These are phyloP conservation scores for Aspergillus puulaauensis DNA, from an alignment of 2,329 filamentous ascomycete genomes.

Conservation along the genomic window DNA sequence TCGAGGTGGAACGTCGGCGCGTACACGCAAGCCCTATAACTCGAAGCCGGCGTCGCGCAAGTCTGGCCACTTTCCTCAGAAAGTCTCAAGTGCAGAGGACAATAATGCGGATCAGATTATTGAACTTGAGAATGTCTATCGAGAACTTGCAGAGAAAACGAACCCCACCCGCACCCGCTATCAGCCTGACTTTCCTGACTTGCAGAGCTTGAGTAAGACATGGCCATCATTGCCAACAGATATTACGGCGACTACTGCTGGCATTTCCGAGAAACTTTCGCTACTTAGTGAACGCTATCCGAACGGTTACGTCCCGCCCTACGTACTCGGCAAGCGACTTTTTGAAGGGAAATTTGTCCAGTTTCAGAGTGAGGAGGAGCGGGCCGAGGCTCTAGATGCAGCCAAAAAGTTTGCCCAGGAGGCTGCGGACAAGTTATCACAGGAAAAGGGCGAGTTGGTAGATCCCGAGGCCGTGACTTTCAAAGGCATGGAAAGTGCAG, in stretches of 20 bases:
- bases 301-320: conserved; percentile 35
- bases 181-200: conserved; percentile 32
- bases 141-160: conserved; percentile 30
- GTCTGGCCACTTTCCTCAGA: conserved; percentile 9
- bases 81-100: conserved; percentile 22
- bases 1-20: conserved; percentile 17
- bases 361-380: conserved; percentile 40
- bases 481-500: conserved; percentile 22
- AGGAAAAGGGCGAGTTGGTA: conserved; percentile 38
- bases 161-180: conserved; percentile 36
- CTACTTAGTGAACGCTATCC: conserved; percentile 34
- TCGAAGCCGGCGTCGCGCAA: conserved; percentile 15
- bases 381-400: conserved; percentile 33
- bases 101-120: conserved; percentile 21
- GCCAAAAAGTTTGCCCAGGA: conserved; percentile 35
- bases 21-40: conserved; percentile 23
- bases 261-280: conserved; percentile 36
- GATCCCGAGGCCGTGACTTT: conserved; percentile 34
- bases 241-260: conserved; percentile 25
- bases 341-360: conserved; percentile 38
- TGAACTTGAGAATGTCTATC: conserved; percentile 30
- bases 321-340: conserved; percentile 38
- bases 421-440: conserved; percentile 34
- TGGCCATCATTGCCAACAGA: conserved; percentile 41
- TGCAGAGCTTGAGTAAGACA: conserved; percentile 34